Percentiles rank a stretch among this genome's conserved stretches.
Conservation (phyloP, 140 eudicot genomes). For the Cichorium intybus region DNA sequence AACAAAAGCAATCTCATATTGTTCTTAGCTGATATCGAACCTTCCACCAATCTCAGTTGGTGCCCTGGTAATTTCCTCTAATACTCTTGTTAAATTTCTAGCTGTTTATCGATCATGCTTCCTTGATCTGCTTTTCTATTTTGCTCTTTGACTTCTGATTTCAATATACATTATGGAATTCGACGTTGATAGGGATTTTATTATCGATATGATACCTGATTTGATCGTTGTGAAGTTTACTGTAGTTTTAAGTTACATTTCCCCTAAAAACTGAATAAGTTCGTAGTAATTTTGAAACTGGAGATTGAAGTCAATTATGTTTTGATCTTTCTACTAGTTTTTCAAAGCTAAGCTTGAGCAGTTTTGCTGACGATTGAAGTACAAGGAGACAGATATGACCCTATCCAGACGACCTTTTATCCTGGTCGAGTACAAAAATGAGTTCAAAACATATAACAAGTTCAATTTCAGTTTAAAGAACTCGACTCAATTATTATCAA, state of each 20-base stretch:
- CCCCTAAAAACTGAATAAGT: not conserved
- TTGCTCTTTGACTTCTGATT: not conserved
- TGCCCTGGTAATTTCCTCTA: slow-evolving; percentile 67
- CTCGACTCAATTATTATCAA: too few species aligned
- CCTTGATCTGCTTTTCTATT: too few species aligned
- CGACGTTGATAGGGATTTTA: not conserved
- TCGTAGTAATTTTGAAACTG: too few species aligned
- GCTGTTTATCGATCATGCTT: not conserved
- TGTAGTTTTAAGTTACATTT: not conserved
- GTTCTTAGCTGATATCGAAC: slow-evolving; percentile 87
- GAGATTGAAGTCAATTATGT: not conserved
- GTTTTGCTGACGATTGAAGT: not conserved
- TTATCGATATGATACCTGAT: not conserved
- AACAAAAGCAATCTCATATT: slow-evolving; percentile 74
- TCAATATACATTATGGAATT: not conserved
- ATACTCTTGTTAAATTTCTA: not conserved
- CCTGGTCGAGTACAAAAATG: too few species aligned
- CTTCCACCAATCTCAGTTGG: slow-evolving; percentile 86
- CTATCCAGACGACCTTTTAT: not conserved
- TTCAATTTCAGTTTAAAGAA: too few species aligned
- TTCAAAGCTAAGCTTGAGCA: too few species aligned
- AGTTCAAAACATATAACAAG: too few species aligned
- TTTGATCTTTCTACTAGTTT: not conserved
- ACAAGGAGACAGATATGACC: not conserved
- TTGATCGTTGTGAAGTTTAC: not conserved